Conservation (phyloP, 208 protist genomes). For the Phytomonas sp. region DNA sequence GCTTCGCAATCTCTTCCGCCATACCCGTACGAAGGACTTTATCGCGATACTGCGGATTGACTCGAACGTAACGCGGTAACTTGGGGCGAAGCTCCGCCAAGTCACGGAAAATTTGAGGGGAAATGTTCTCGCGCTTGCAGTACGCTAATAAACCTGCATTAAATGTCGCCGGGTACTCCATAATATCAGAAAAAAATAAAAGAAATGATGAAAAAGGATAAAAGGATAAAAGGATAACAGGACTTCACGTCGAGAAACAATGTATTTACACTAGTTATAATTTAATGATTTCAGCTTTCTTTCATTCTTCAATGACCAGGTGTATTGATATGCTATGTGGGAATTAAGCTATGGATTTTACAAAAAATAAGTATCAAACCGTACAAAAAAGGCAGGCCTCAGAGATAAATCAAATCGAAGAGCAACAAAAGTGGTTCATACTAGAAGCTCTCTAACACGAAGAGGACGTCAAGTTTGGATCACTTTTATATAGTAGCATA, state of each 20-base stretch:
- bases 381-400: too few species aligned
- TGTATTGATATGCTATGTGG: not conserved
- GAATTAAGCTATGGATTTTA: not conserved
- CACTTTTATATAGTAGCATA: too few species aligned
- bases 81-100: constrained; percentile 12
- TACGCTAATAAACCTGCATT: constrained; percentile 35
- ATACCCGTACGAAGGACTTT: constrained; percentile 11
- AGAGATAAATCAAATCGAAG: too few species aligned
- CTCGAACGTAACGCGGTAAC: constrained; percentile 42
- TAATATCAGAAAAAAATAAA: not conserved
- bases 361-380: constrained; percentile 3
- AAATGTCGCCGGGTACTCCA: constrained; percentile 46
- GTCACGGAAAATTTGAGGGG: constrained; percentile 51
- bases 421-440: too few species aligned
- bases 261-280: too few species aligned
- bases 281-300: too few species aligned
- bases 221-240: too few species aligned
- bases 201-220: too few species aligned
- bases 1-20: constrained; percentile 6
- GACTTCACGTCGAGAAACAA: too few species aligned
- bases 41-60: constrained; percentile 25
- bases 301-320: not conserved
- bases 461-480: too few species aligned
- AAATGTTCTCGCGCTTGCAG: constrained; percentile 31
- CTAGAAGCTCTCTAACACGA: too few species aligned